Evolutionary conservation across 2,329 filamentous ascomycete species (phyloP).

Genomic region (Myriosclerotinia curreyana): DNA sequence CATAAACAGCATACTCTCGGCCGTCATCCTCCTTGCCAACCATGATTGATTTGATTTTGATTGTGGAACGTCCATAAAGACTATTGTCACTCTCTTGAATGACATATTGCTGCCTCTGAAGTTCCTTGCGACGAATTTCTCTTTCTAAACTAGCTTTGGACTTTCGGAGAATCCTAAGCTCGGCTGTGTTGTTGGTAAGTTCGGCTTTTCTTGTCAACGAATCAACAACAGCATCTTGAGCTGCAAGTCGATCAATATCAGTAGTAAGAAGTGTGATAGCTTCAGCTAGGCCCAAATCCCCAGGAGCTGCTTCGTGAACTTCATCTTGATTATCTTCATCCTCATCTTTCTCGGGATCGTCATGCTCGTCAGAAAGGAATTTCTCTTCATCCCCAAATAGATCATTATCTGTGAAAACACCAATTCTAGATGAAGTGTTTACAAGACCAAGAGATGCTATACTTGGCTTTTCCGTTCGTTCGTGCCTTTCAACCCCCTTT

Average conservation of each 20-base stretch:
- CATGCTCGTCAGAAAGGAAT: conserved; percentile 80
- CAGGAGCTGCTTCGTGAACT: conserved; percentile 90
- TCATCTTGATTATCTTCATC: conserved; percentile 69
- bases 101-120: conserved; percentile 95
- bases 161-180: conserved; percentile 86
- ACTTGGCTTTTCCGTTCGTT: conserved; percentile 68
- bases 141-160: conserved; percentile 90
- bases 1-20: conserved; percentile 88
- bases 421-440: conserved; percentile 79
- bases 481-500: conserved; percentile 52
- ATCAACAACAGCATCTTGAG: conserved; percentile 88
- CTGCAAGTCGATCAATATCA: conserved; percentile 83
- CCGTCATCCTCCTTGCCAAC: conserved; percentile 90
- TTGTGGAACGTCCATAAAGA: conserved; percentile 83
- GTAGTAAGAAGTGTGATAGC: conserved; percentile 84
- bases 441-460: conserved; percentile 89
- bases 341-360: conserved; percentile 59
- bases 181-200: conserved; percentile 92
- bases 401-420: conserved; percentile 91
- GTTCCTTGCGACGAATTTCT: conserved; percentile 88
- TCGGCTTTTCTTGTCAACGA: conserved; percentile 92
- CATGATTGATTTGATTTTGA: conserved; percentile 89
- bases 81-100: conserved; percentile 98
- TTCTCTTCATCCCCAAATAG: conserved; percentile 87
- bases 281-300: conserved; percentile 88